Evolutionary conservation across 768 basidiomycete genomes (phyloP).

Genomic region (Tulasnella sp.): DNA sequence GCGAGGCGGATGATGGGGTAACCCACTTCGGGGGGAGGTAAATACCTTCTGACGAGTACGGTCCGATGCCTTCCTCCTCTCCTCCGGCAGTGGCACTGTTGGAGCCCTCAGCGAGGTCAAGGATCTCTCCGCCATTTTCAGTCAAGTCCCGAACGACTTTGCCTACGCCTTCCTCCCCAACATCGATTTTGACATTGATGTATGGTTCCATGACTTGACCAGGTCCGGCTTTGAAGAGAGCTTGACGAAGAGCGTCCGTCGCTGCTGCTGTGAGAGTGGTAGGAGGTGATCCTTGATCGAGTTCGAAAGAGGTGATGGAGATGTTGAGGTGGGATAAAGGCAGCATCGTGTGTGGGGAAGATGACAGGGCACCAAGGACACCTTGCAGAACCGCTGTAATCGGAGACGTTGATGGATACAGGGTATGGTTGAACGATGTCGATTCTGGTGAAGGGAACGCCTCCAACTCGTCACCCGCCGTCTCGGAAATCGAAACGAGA

Average conservation of each 20-base stretch:
- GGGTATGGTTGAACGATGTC: constrained; percentile 30
- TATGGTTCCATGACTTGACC: constrained; percentile 78
- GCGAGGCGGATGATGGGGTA: constrained; percentile 52
- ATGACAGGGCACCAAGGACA: constrained; percentile 60
- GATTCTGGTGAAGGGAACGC: constrained; percentile 45
- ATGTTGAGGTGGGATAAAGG: constrained; percentile 59
- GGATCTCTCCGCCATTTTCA: constrained; percentile 71
- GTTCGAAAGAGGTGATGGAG: constrained; percentile 40
- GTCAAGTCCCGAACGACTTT: constrained; percentile 78
- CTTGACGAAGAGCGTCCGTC: constrained; percentile 48
- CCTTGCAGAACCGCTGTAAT: constrained; percentile 53
- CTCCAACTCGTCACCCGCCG: constrained; percentile 38
- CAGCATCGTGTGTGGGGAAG: constrained; percentile 69
- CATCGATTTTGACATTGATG: constrained; percentile 57
- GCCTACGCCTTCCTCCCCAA: constrained; percentile 60
- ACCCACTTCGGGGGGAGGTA: constrained; percentile 71
- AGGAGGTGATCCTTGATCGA: constrained; percentile 38
- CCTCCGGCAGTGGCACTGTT: not conserved
- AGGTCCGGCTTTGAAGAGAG: constrained; percentile 52
- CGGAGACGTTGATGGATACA: constrained; percentile 14
- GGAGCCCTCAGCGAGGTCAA: constrained; percentile 52
- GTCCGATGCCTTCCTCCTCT: constrained; percentile 33
- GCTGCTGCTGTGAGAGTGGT: constrained; percentile 58
- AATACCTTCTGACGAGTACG: constrained; percentile 53
- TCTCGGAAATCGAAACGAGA: constrained; percentile 46